Evolutionary conservation across 768 basidiomycete species (phyloP).

Genomic region (Epithele typhae): DNA sequence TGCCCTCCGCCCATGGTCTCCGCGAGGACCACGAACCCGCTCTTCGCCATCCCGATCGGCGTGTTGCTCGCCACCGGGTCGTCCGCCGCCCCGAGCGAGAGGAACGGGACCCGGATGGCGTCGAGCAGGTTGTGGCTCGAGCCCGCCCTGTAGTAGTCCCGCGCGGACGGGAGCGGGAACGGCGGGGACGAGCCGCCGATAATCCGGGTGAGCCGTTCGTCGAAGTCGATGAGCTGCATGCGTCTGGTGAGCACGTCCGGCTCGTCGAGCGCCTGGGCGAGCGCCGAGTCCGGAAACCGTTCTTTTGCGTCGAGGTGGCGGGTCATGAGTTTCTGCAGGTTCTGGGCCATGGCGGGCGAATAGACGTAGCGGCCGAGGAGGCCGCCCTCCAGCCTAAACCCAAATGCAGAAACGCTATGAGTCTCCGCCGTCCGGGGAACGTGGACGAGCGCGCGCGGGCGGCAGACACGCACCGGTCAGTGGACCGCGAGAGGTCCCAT

Average conservation of each 20-base stretch:
- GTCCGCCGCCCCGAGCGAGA: conserved; percentile 71
- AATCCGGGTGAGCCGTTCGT: conserved; percentile 59
- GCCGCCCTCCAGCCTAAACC: conserved; percentile 46
- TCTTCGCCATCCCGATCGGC: conserved; percentile 52
- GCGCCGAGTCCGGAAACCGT: conserved; percentile 45
- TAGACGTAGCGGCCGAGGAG: conserved; percentile 63
- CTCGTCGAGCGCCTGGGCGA: conserved; percentile 40
- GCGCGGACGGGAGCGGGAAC: conserved; percentile 42
- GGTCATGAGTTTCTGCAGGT: conserved; percentile 56
- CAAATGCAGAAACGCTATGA: conserved; percentile 9
- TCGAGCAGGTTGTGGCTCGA: conserved; percentile 60
- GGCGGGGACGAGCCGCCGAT: conserved; percentile 56
- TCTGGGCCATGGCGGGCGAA: conserved; percentile 74
- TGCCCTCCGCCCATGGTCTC: conserved; percentile 69
- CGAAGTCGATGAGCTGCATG: conserved; percentile 55
- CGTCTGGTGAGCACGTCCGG: conserved; percentile 21
- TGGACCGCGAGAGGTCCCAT: conserved; percentile 43
- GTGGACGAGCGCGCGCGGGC: background rate
- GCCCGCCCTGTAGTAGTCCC: conserved; percentile 45
- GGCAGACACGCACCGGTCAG: conserved; percentile 16
- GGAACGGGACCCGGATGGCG: conserved; percentile 65
- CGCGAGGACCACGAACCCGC: conserved; percentile 53
- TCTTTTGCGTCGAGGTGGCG: conserved; percentile 46
- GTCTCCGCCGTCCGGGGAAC: background rate
- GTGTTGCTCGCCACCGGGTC: conserved; percentile 70